Conservation (phyloP, 1,284 basidiomycete species). For the Cystobasidiaceae sp. region DNA sequence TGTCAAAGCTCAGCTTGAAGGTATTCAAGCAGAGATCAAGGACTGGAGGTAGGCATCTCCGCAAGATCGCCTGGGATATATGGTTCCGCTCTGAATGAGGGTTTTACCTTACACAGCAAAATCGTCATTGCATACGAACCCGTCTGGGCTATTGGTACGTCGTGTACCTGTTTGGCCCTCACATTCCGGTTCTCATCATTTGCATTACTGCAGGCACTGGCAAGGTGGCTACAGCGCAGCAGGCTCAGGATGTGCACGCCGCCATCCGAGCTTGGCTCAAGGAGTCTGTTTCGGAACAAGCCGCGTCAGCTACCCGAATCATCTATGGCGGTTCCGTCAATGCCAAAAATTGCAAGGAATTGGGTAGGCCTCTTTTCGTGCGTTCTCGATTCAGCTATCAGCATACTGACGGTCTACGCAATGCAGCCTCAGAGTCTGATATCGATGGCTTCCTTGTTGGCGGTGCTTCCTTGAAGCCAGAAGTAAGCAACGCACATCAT, state of each 20-base stretch:
- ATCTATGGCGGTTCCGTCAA: conserved; percentile 92
- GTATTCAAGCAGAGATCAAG: conserved; percentile 60
- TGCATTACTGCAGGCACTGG: conserved; percentile 65
- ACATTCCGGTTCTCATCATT: not conserved
- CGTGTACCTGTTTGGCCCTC: not conserved
- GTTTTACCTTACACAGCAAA: conserved; percentile 53
- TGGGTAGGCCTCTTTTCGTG: conserved; percentile 56
- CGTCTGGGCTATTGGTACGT: conserved; percentile 85
- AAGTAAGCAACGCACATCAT: conserved; percentile 45
- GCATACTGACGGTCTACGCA: not conserved
- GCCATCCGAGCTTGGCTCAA: conserved; percentile 74
- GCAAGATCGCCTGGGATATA: not conserved
- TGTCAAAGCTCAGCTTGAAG: conserved; percentile 74
- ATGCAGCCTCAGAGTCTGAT: conserved; percentile 65
- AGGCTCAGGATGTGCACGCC: conserved; percentile 85
- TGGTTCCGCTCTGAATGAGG: not conserved
- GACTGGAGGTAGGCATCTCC: conserved; percentile 68
- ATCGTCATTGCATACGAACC: conserved; percentile 78
- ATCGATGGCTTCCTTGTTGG: conserved; percentile 99
- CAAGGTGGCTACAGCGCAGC: conserved; percentile 78
- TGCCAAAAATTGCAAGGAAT: conserved; percentile 78
- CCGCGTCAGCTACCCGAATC: conserved; percentile 74
- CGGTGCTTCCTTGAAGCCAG: conserved; percentile 94
- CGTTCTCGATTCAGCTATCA: not conserved
- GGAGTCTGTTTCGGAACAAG: conserved; percentile 60